Evolutionary conservation across 805 yeast species (phyloP), one percentile per base, ranked within the genome.

Genomic region (Candida palmyrensis): DNA sequence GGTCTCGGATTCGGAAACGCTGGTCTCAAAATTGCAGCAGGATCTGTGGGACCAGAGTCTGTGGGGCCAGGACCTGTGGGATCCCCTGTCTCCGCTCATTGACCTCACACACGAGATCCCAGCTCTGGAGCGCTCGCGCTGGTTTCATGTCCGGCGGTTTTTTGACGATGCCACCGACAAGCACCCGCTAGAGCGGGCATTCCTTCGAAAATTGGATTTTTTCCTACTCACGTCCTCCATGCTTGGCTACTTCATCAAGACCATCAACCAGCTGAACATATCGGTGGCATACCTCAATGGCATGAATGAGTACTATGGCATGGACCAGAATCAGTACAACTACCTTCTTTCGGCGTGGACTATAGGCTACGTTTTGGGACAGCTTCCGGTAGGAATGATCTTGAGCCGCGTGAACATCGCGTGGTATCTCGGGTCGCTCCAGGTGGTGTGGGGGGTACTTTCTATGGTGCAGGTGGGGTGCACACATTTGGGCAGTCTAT

Each of bases 151-250:
- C 5, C 18, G 25, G 18, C 29, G 27, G 6, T 49, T 31, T 27
- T 31, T 54, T 18, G 45, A 55, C 51, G 63, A 58, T 38, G 44
- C 53, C 9, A 25, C 29, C 6, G 67, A 63, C 36, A 63, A 66
- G 34, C 53, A 54, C 29, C 60, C 66, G 2, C 66, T 40, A 3
- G 73, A 67, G 37, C 63, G 67, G 30, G 58, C 53, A 18, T 51
- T 77, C 23, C 37, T 62, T 23, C 48, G 77, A 11, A 80, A 80
- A 48, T 49, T 79, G 20, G 87, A 80, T 42, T 32, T 74, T 5
- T 41, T 73, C 13, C 55, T 79, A 33, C 64, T 75, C 12, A 55
- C 62, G 23, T 72, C 71, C 43, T 61, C 78, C 0, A 67, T 75
- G 43, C 50, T 75, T 34, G 73, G 73, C 2, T 65, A 63, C 43